These are phyloP conservation scores for Omphalotus olearius DNA, from an alignment of 1,284 basidiomycete species.

Conservation along the genomic window DNA sequence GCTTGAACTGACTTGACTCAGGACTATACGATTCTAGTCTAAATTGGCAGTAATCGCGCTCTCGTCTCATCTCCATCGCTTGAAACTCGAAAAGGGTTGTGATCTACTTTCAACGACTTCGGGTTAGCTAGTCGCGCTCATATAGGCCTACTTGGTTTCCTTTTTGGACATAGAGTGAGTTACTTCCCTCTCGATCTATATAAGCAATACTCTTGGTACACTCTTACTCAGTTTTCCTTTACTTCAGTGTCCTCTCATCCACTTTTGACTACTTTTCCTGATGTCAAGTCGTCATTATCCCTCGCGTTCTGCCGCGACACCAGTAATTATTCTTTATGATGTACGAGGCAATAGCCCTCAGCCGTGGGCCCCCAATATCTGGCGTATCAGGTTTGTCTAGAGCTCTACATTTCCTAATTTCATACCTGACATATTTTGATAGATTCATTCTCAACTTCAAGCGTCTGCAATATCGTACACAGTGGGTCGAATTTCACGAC, in stretches of 20 bases:
- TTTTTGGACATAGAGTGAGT: too few species aligned
- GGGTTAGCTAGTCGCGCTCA: too few species aligned
- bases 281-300: constrained; percentile 6
- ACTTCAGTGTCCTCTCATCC: background rate
- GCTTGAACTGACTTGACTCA: too few species aligned
- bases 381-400: constrained; percentile 41
- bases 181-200: too few species aligned
- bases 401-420: background rate
- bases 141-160: too few species aligned
- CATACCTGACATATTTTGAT: constrained; percentile 10
- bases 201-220: too few species aligned
- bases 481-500: constrained; percentile 66
- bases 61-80: too few species aligned
- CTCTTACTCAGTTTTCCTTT: too few species aligned
- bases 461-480: constrained; percentile 59
- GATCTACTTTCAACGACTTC: too few species aligned
- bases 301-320: constrained; percentile 19
- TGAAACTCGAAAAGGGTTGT: too few species aligned
- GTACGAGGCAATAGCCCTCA: constrained; percentile 54
- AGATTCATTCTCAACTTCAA: constrained; percentile 74
- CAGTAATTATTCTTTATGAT: constrained; percentile 62
- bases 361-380: constrained; percentile 71
- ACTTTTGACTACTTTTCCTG: background rate
- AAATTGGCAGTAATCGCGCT: too few species aligned
- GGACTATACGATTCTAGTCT: too few species aligned